phyloP scores from a whole-genome alignment of 1,284 basidiomycete species.

The Apiotrichum mycotoxinovorans region DNA sequence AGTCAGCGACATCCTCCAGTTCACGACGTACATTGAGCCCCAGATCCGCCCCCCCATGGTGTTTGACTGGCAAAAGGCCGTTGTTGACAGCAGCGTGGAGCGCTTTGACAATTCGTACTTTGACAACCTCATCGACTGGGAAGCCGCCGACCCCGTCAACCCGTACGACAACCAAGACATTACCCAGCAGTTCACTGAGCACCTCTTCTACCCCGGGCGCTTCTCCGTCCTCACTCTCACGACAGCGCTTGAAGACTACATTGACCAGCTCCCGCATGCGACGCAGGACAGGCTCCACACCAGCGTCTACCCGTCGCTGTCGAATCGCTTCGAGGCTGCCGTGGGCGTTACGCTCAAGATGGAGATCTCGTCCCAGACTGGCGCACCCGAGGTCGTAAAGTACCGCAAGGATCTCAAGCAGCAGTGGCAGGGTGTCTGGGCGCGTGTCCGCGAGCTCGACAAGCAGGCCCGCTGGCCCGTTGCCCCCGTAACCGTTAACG shows the following conservation, averaged over 20 bases:
- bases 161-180: slow-evolving; percentile 42
- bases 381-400: slow-evolving; percentile 68
- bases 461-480: slow-evolving; percentile 79
- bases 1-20: slow-evolving; percentile 40
- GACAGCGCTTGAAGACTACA: slow-evolving; percentile 76
- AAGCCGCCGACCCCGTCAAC: slow-evolving; percentile 55
- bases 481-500: slow-evolving; percentile 21
- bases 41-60: slow-evolving; percentile 21
- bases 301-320: slow-evolving; percentile 59
- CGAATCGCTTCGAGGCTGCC: slow-evolving; percentile 72
- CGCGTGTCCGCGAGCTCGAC: slow-evolving; percentile 80
- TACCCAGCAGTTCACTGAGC: slow-evolving; percentile 71
- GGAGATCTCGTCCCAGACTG: slow-evolving; percentile 69
- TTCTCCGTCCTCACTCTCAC: slow-evolving; percentile 77
- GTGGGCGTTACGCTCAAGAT: slow-evolving; percentile 79
- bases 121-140: slow-evolving; percentile 70
- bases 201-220: slow-evolving; percentile 76
- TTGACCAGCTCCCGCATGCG: slow-evolving; percentile 55
- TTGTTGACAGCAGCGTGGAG: slow-evolving; percentile 53
- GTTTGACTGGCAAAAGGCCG: slow-evolving; percentile 36
- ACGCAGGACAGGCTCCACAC: slow-evolving; percentile 21
- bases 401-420: slow-evolving; percentile 79
- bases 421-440: slow-evolving; percentile 90
- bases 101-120: slow-evolving; percentile 78
- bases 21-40: slow-evolving; percentile 33